Evolutionary conservation across 176 grass and related monocot species (phyloP).

Genomic region (Tuctoria greenei): DNA sequence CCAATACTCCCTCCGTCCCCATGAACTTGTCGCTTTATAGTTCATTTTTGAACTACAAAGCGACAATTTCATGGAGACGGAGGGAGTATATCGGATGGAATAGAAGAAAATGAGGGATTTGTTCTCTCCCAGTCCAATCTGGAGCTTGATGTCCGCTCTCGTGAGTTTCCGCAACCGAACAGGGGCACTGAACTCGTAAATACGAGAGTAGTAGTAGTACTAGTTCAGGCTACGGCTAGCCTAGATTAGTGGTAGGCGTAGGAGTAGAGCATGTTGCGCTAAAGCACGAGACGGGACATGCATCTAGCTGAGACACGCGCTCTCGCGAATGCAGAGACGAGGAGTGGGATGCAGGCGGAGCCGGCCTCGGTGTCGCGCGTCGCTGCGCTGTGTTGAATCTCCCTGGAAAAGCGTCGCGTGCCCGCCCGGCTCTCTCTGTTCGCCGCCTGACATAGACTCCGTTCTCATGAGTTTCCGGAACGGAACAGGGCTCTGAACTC

Average conservation of each 20-base stretch:
- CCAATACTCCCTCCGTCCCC: too few species aligned
- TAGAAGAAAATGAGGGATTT: too few species aligned
- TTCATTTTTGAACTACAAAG: too few species aligned
- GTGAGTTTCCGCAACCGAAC: neutral
- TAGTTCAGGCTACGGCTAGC: neutral
- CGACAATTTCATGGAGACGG: too few species aligned
- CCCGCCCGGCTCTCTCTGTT: neutral
- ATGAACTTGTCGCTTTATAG: too few species aligned
- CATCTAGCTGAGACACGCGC: neutral
- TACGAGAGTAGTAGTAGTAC: too few species aligned
- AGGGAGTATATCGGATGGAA: too few species aligned
- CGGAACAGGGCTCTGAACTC: neutral
- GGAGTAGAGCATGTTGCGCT: neutral
- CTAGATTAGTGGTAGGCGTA: neutral
- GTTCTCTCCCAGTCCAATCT: too few species aligned
- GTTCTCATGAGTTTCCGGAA: neutral
- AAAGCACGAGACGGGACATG: slow-evolving; percentile 43
- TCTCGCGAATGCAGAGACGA: slow-evolving; percentile 17
- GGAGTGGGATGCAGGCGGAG: neutral
- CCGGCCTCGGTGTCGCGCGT: slow-evolving; percentile 17
- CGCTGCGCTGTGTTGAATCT: too few species aligned
- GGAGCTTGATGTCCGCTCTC: too few species aligned
- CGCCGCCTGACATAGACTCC: too few species aligned
- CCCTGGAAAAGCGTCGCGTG: neutral
- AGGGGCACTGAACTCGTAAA: neutral